A percentile compares a stretch with the other conserved stretches of the same genome.
These are phyloP conservation scores for Paecilomyces variotii DNA, from an alignment of 2,329 filamentous ascomycete species.

Conservation along the genomic window DNA sequence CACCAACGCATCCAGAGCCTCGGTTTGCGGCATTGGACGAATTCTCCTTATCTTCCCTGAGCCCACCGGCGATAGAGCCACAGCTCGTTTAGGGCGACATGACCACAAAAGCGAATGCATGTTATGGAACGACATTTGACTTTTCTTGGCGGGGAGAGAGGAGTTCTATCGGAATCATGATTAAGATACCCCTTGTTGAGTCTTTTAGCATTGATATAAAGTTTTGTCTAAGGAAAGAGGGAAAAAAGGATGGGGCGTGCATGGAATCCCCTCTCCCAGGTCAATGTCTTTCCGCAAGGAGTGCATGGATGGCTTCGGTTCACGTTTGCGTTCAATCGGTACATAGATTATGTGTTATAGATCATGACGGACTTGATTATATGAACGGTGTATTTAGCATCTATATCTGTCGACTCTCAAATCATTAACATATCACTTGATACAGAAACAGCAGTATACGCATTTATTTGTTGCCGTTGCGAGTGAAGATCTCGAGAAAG, in stretches of 20 bases:
- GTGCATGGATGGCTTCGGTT: background rate
- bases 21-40: conserved; percentile 3
- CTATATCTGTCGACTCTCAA: background rate
- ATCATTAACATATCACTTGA: background rate
- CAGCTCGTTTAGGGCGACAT: background rate
- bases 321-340: background rate
- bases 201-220: background rate
- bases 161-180: background rate
- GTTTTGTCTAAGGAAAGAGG: background rate
- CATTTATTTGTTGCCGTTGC: background rate
- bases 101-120: background rate
- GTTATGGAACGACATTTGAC: background rate
- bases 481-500: background rate
- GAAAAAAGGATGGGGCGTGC: background rate
- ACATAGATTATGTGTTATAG: background rate
- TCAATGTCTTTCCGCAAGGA: background rate
- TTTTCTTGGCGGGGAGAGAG: background rate
- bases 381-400: background rate
- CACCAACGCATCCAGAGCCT: background rate
- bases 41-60: conserved; percentile 6
- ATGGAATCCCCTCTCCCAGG: background rate
- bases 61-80: conserved; percentile 3
- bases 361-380: background rate
- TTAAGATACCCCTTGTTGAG: conserved; percentile 6
- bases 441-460: background rate